Evolutionary conservation across 1,284 basidiomycete species (phyloP), one percentile per base, ranked within the genome.

Genomic region (Anthracocystis setariae): DNA sequence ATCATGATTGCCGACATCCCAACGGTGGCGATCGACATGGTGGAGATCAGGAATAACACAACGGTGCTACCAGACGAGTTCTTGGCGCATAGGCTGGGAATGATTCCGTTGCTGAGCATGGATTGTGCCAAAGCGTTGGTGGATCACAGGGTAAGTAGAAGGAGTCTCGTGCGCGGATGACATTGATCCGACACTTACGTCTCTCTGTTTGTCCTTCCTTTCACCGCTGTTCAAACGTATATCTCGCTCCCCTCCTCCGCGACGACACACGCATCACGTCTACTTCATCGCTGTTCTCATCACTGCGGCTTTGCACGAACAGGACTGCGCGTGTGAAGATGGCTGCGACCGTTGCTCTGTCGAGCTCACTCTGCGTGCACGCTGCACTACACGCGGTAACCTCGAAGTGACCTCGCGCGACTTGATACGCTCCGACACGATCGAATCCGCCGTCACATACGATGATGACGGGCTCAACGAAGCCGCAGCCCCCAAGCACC

Each of bases 61-160:
- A 90, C 92, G 0, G 94, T 98, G 3, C 85, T 99, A 32, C 92
- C 95, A 1, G 96, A 99, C 84, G 96, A 99, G 85, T 96, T 96
- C 85, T 90, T 99, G 65, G 92, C 94, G 0, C 96, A 99, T 84
- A 89, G 96, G 43, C 86, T 99, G 23, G 96, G 96, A 21, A 90
- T 98, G 88, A 88, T 99, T 21, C 96, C 96, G 8, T 86, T 99
- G 20, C 86, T 92, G 46, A 95, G 92, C 50, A 79, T 76, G 71
- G 74, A 82, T 37, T 59, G 72, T 20, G 65, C 65, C 18, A 72
- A 76, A 40, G 78, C 73, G 38, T 53, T 82, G 39, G 71, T 80
- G 5, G 77, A 82, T 46, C 78, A 81, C 42, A 63, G 79, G 32
- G 77, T 79, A 69, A 44, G 77, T 79, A 21, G 40, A 5, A 13